Percentiles rank a stretch among this genome's conserved stretches.
Conservation (phyloP, 2,329 filamentous ascomycete species). For the Fusarium incarnatum region DNA sequence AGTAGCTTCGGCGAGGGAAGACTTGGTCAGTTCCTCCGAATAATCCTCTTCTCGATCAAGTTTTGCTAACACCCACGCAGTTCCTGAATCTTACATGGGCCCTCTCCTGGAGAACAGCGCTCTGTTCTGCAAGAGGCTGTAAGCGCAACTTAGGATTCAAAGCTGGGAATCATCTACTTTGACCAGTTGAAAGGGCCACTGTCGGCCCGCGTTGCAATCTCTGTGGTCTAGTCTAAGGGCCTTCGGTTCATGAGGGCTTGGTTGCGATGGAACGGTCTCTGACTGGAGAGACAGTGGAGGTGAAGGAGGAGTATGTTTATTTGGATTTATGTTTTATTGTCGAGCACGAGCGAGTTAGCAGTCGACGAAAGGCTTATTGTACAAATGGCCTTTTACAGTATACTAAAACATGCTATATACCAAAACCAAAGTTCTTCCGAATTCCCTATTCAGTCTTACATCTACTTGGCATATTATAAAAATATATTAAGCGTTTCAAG, state of each 20-base stretch:
- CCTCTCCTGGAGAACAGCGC: neutral
- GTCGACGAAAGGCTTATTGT: too few species aligned
- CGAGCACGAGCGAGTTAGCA: neutral
- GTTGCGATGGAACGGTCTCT: neutral
- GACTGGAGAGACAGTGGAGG: too few species aligned
- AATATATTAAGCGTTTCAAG: neutral
- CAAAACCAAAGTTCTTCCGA: neutral
- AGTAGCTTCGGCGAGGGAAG: constrained; percentile 3
- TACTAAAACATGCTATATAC: neutral
- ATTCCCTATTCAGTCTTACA: accelerated
- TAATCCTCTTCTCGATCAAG: accelerated
- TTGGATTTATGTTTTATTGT: neutral
- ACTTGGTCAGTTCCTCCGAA: neutral
- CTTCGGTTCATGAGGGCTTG: neutral
- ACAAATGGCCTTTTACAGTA: accelerated
- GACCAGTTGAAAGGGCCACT: too few species aligned
- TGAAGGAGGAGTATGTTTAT: too few species aligned
- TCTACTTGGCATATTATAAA: neutral
- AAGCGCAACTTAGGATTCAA: accelerated
- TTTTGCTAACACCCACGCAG: neutral
- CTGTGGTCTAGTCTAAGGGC: neutral
- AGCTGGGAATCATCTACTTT: too few species aligned
- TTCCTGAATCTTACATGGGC: constrained; percentile 17
- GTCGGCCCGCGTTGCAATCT: neutral
- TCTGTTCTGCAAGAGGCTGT: neutral